Percentiles rank a stretch among this genome's conserved stretches.
These are phyloP conservation scores for Pythium scleroteichum DNA, from an alignment of 352 stramenopile species.

Conservation along the genomic window DNA sequence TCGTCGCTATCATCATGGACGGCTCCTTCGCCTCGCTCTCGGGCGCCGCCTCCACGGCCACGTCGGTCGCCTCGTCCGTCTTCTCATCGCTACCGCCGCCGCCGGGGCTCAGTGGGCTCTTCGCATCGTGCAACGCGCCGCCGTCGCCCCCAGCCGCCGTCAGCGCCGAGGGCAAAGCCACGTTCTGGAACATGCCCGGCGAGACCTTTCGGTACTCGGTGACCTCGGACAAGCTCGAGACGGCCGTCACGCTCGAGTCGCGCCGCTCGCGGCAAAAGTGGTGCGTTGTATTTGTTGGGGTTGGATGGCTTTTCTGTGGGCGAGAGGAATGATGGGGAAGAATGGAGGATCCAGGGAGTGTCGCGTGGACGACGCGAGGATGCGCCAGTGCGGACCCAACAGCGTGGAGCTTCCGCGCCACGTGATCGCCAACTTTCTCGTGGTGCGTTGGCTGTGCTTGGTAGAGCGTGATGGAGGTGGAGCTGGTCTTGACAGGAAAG, in stretches of 20 bases:
- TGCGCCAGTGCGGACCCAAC: neutral
- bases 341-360: constrained; percentile 2
- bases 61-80: constrained; percentile 2
- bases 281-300: constrained; percentile 5
- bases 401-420: constrained; percentile 13
- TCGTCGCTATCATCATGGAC: neutral
- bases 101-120: neutral
- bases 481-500: neutral
- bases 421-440: constrained; percentile 1
- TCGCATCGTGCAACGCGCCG: neutral
- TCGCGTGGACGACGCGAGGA: constrained; percentile 7
- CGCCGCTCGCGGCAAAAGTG: constrained; percentile 6
- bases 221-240: constrained; percentile 16
- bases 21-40: constrained; percentile 4
- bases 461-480: neutral
- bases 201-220: constrained; percentile 11
- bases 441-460: constrained; percentile 1
- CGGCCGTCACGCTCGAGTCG: constrained; percentile 7
- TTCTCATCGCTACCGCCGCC: neutral
- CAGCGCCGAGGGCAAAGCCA: constrained; percentile 4
- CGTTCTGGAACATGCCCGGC: constrained; percentile 3
- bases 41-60: neutral
- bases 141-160: neutral
- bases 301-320: too few relatives aligned
- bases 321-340: neutral